A percentile compares a stretch with the other conserved stretches of the same genome.
Evolutionary conservation across 257 asterid species (phyloP).

Genomic region (Plantago major): DNA sequence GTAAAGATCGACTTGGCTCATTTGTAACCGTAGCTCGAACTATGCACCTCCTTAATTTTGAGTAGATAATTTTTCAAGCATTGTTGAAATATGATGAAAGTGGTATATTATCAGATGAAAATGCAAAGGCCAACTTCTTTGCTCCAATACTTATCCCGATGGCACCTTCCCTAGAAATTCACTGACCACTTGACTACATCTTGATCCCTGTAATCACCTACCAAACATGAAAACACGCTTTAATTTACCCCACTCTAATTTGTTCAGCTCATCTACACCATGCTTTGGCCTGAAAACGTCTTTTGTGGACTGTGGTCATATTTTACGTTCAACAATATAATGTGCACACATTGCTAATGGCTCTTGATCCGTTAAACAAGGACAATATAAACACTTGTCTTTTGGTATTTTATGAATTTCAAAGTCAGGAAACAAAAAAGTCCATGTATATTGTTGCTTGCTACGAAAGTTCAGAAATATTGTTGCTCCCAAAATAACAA

Average conservation of each 20-base stretch:
- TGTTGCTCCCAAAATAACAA: too few species aligned
- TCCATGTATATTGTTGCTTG: background rate
- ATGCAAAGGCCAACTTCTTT: background rate
- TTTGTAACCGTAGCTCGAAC: too few species aligned
- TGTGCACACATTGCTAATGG: background rate
- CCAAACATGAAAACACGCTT: constrained; percentile 1
- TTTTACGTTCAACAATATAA: background rate
- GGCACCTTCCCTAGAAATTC: background rate
- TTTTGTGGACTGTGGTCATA: background rate
- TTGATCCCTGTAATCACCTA: background rate
- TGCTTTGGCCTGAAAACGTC: too few species aligned
- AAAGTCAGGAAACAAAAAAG: background rate
- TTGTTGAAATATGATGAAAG: background rate
- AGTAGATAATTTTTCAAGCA: too few species aligned
- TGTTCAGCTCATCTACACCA: background rate
- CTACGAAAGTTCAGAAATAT: background rate
- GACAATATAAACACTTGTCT: background rate
- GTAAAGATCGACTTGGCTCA: too few species aligned
- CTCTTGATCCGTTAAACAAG: too few species aligned
- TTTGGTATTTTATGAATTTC: background rate
- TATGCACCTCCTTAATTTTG: too few species aligned
- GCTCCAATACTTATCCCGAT: background rate
- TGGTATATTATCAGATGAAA: background rate
- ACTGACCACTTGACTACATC: background rate
- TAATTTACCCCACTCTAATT: background rate